Conservation (phyloP, 371 early-diverging fungal genomes). For the Apophysomyces trapeziformis region DNA sequence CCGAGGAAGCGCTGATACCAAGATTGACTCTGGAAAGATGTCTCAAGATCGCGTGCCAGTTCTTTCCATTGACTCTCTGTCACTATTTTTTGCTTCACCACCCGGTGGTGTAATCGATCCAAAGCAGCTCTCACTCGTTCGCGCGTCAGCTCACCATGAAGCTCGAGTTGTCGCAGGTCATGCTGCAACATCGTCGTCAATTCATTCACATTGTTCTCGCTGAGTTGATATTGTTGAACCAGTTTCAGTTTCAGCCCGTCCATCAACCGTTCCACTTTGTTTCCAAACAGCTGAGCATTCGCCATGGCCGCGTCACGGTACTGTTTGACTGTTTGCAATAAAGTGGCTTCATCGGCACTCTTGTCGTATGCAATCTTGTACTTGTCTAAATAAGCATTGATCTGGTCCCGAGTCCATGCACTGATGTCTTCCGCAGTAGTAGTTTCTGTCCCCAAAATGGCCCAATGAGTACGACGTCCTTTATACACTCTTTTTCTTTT, state of each 20-base stretch:
- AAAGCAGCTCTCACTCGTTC: slow-evolving; percentile 35
- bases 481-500: not conserved
- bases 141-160: slow-evolving; percentile 41
- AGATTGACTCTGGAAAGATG: slow-evolving; percentile 25
- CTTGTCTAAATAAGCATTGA: slow-evolving; percentile 35
- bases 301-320: slow-evolving; percentile 41
- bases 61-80: slow-evolving; percentile 44
- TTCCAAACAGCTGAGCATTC: slow-evolving; percentile 37
- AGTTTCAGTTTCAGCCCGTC: slow-evolving; percentile 39
- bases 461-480: too few species aligned
- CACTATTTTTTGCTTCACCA: slow-evolving; percentile 33
- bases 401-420: slow-evolving; percentile 40
- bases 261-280: slow-evolving; percentile 35
- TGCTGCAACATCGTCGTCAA: slow-evolving; percentile 35
- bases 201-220: slow-evolving; percentile 26
- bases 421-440: slow-evolving; percentile 16
- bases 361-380: slow-evolving; percentile 44
- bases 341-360: slow-evolving; percentile 19
- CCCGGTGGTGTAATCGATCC: slow-evolving; percentile 32
- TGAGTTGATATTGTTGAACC: slow-evolving; percentile 31
- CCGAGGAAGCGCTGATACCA: slow-evolving; percentile 38
- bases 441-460: too few species aligned
- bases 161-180: slow-evolving; percentile 36
- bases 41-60: slow-evolving; percentile 32
- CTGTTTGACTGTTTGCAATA: slow-evolving; percentile 35